Base-by-base conservation (phyloP, 2,329 filamentous ascomycete species). In the Phaeosphaeria sp. region DNA sequence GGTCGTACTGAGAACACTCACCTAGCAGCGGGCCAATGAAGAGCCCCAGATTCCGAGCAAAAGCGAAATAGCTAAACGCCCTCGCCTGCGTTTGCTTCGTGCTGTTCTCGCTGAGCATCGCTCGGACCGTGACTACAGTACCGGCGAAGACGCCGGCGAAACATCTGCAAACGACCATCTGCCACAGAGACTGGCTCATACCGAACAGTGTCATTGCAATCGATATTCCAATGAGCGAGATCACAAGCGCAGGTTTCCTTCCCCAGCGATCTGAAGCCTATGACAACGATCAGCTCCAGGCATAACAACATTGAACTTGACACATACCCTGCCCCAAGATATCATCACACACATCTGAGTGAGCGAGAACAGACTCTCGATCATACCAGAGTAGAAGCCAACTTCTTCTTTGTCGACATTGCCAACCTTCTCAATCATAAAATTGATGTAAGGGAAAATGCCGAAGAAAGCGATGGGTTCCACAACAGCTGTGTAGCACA, bases 401-500 rank as follows among this genome's bases (percentile, higher is more conserved):
- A 92, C 87, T 73, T 92, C 88, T n/a, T 83, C 78, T 45, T 86
- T 79, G 1, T 82, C 74, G 2, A 94, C 77, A 11, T 81, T 69
- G 9, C 90, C 90, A 57, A 88, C 89, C 55, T 85, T 81, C 74
- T 86, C 80, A 39, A 91, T 87, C 91, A 94, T 94, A 70, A 89
- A 81, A 68, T 88, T 91, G 76, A 95, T 85, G 77, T 91, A 94
- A 0, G 91, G 90, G 67, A 94, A 91, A 73, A 94, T 92, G 72
- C 84, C 87, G 80, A 93, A 94, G 79, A 92, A 94, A n/a, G 90
- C 89, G 42, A 93, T 84, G 0, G 91, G 91, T 69, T 94, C 91
- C 45, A 91, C 81, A 24, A 91, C 72, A 6, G 91, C 86, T 1
- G 88, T 87, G 72, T 88, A 91, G 80, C 91, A 94, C 13, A 95